Percentiles rank a stretch among this genome's conserved stretches.
Conservation (phyloP, 2,329 filamentous ascomycete genomes). For the Arthrobotrys pseudoclavata region DNA sequence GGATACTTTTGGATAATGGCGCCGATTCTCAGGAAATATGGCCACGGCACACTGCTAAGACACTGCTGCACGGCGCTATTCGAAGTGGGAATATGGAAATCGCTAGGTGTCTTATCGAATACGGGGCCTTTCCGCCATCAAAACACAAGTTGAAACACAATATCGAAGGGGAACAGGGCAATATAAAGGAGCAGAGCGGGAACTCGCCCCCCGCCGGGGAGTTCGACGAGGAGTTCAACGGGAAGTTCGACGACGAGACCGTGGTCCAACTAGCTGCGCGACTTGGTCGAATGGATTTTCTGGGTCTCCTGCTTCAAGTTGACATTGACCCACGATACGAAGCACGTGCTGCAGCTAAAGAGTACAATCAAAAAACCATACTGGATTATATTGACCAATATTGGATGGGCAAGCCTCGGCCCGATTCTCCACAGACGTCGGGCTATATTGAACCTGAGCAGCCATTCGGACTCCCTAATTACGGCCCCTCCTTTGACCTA, state of each 20-base stretch:
- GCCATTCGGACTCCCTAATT: not conserved
- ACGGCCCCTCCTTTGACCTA: not conserved
- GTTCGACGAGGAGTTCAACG: no score
- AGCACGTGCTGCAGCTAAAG: slow-evolving; percentile 5
- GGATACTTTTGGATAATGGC: slow-evolving; percentile 10
- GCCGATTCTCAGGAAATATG: not conserved
- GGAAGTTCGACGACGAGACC: no score
- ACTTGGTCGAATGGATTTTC: slow-evolving; percentile 11
- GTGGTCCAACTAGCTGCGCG: not conserved
- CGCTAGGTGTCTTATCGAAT: slow-evolving; percentile 11
- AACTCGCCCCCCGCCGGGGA: no score
- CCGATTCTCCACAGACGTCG: not conserved
- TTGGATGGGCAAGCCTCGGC: slow-evolving; percentile 1
- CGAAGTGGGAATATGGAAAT: not conserved
- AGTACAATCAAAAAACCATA: not conserved
- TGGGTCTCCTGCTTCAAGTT: slow-evolving; percentile 15
- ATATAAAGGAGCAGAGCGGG: no score
- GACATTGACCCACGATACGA: slow-evolving; percentile 3
- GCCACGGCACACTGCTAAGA: no score
- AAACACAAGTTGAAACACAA: not conserved
- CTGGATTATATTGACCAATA: slow-evolving; percentile 16
- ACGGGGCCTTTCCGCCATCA: not conserved
- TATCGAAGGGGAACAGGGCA: no score
- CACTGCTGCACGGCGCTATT: not conserved
- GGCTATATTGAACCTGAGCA: not conserved